These are phyloP conservation scores for Nigrograna mackinnonii DNA, from an alignment of 2,329 filamentous ascomycete species.

Conservation along the genomic window DNA sequence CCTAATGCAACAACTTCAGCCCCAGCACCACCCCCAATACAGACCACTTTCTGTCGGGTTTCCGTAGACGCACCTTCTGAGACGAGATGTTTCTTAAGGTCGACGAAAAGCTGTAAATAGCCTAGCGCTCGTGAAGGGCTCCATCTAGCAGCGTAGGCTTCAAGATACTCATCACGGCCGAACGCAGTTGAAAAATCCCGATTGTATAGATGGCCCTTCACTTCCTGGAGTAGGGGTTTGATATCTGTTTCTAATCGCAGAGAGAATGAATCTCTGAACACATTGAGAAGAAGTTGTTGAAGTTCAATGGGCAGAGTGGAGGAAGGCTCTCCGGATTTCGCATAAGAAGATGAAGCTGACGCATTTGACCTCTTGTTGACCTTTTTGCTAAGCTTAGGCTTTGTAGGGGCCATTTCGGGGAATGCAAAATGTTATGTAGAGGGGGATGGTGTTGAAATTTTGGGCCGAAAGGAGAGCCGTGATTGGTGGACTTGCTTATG, in stretches of 20 bases:
- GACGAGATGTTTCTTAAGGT: constrained; percentile 30
- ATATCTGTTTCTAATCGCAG: constrained; percentile 49
- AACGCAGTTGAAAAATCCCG: constrained; percentile 86
- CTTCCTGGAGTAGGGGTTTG: constrained; percentile 68
- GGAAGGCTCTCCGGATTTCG: background rate
- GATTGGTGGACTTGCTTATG: no score
- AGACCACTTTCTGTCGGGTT: constrained; percentile 48
- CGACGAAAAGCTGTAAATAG: constrained; percentile 67
- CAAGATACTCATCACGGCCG: constrained; percentile 68
- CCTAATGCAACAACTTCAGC: constrained; percentile 69
- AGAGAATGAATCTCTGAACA: constrained; percentile 70
- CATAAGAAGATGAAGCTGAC: background rate
- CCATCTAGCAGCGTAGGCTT: constrained; percentile 88
- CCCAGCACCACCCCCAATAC: constrained; percentile 67
- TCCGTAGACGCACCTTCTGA: constrained; percentile 1
- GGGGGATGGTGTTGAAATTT: background rate
- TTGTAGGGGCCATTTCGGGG: constrained; percentile 12
- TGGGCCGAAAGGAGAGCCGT: no score
- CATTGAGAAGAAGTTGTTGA: constrained; percentile 72
- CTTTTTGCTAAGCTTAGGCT: constrained; percentile 8
- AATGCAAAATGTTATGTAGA: background rate
- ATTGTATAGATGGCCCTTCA: constrained; percentile 85
- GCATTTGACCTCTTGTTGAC: constrained; percentile 5
- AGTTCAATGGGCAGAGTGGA: constrained; percentile 51
- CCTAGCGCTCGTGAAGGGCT: constrained; percentile 83